A percentile compares a stretch with the other conserved stretches of the same genome.
phyloP scores from a whole-genome alignment of 129 eudicot genomes.

The Ambrosia trifida region DNA sequence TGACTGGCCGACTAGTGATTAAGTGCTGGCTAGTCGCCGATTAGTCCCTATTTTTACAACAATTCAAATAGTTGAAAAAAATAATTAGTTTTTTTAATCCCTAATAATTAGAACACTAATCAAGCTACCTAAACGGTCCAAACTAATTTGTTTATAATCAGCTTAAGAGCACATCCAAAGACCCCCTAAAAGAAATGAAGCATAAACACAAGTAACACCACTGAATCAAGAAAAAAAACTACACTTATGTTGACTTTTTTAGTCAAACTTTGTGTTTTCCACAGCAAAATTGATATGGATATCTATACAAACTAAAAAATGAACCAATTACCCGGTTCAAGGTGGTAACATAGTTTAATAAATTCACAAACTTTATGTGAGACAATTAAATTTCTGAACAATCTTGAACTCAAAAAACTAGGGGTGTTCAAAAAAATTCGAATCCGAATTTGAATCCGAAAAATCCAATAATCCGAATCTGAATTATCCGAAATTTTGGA shows the following conservation, averaged over 20 bases:
- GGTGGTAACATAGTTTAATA: neutral
- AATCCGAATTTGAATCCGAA: too few species aligned
- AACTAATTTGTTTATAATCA: neutral
- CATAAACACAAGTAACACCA: neutral
- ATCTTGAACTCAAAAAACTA: neutral
- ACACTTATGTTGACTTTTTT: neutral
- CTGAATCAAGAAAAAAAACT: neutral
- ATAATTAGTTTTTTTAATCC: neutral
- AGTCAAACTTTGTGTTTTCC: slow-evolving; percentile 5
- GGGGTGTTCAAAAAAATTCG: too few species aligned
- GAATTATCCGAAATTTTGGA: too few species aligned
- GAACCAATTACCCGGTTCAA: neutral
- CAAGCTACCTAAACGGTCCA: neutral
- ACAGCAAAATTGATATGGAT: neutral
- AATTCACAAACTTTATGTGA: neutral
- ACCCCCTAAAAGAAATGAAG: neutral
- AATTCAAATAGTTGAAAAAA: too few species aligned
- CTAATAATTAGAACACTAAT: neutral
- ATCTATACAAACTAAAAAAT: neutral
- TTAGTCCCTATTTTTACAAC: too few species aligned
- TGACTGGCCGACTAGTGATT: too few species aligned
- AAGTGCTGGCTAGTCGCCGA: too few species aligned
- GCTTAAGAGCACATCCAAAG: neutral
- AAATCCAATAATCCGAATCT: too few species aligned
- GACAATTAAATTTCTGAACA: neutral